Evolutionary conservation across 2,329 filamentous ascomycete species (phyloP), one percentile per base, ranked within the genome.

Genomic region (Leptographium wingfieldii): DNA sequence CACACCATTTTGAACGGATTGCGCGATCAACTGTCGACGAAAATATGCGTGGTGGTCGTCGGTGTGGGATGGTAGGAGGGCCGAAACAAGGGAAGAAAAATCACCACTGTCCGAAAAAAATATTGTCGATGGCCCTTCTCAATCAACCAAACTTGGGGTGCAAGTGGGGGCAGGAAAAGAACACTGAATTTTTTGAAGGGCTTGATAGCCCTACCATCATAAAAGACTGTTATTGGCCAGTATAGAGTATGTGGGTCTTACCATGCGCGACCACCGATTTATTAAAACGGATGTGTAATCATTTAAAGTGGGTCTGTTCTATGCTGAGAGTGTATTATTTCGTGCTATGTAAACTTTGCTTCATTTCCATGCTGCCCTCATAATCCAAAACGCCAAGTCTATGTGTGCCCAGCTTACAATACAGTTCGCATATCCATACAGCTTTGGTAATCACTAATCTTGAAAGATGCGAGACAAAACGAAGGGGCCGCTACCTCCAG

Each of bases 201-300:
- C 70, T 73, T 70, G 67, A 72, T 73, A 75, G 73, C 73, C 74
- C 74, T 75, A 74, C 19, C 19, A 29, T 5, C 11, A 19, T 10
- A 25, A 19, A 27, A 19, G 10, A 14, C 9, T 7, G 33, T 40
- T 27, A 33, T 53, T 55, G 29, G 53, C 7, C 31, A 16, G 14
- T 16, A 16, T 35, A 35, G 33, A 7, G 5, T 7, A 9, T 35
- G 38, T 40, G 38, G 38, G 38, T 16, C 12, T 9, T 3, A 9
- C 3, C 12, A 16, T 40, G 38, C 38, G 38, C 38, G 38, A 40
- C 38, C 12, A 40, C 38, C 38, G 38, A 40, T 40, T 40, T 40
- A 14, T 14, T 14, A 14, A 40, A 40, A 3, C 14, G 38, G 6
- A 3, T 40, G 4, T 40, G 38, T 40, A 40, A 40, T 10, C 48